Percentiles rank a stretch among this genome's conserved stretches.
Evolutionary conservation across 2,329 filamentous ascomycete genomes (phyloP).

Genomic region (Colletotrichum lentis): DNA sequence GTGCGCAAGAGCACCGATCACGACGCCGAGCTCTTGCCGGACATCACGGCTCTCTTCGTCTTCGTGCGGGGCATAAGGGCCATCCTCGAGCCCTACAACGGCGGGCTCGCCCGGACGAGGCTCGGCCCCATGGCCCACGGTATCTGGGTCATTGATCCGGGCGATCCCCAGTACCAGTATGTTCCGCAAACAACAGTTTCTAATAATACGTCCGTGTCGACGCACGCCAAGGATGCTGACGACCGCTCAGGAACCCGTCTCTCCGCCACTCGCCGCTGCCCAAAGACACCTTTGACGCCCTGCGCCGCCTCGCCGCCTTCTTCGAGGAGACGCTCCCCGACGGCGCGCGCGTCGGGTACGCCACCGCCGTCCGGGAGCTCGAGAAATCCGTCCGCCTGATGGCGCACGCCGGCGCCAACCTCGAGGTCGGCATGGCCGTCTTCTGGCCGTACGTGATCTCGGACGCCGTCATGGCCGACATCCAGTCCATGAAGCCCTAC

Average conservation of each 20-base stretch:
- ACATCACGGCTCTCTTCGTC: slow-evolving; percentile 20
- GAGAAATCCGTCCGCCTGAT: slow-evolving; percentile 39
- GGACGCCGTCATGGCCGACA: slow-evolving; percentile 43
- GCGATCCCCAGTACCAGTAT: slow-evolving; percentile 11
- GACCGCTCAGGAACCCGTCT: slow-evolving; percentile 1
- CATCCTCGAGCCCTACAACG: slow-evolving; percentile 14
- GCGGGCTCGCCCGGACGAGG: not conserved
- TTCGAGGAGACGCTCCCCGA: not conserved
- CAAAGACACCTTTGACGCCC: slow-evolving; percentile 22
- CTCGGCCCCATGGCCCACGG: slow-evolving; percentile 11
- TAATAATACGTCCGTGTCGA: too few species aligned
- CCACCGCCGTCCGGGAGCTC: slow-evolving; percentile 37
- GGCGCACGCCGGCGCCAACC: slow-evolving; percentile 40
- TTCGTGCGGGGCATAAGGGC: slow-evolving; percentile 26
- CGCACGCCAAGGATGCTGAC: not conserved
- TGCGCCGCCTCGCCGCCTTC: slow-evolving; percentile 3
- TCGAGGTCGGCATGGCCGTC: slow-evolving; percentile 40
- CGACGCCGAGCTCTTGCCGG: not conserved
- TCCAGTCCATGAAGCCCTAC: slow-evolving; percentile 40
- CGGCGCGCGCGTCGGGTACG: slow-evolving; percentile 39
- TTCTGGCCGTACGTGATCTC: slow-evolving; percentile 43
- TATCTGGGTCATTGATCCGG: slow-evolving; percentile 8
- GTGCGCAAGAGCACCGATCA: not conserved
- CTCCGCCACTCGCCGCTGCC: slow-evolving; percentile 15
- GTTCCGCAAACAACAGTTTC: not conserved